Evolutionary conservation across 192 early-diverging fungal species (phyloP), one percentile per base, ranked within the genome.

Genomic region (Lunasporangiospora selenospora): DNA sequence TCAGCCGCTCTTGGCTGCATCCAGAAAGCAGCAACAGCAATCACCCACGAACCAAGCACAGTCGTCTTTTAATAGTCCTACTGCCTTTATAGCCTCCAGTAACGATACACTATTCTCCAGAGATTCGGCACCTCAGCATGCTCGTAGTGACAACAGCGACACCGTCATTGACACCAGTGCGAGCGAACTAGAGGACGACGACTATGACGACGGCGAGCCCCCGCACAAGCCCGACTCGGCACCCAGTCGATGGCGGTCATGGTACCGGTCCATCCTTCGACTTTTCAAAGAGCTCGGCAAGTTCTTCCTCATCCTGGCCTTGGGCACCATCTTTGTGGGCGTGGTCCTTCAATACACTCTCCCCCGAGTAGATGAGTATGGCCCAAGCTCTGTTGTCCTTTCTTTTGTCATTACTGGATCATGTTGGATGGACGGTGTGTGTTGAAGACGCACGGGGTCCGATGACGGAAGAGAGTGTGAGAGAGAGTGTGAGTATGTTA

Each of bases 251-350:
- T 63, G 69, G 69, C 57, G 15, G 18, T 33, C 47, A 18, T 63
- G 69, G 69, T 61, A 58, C 31, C 54, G 55, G 23, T 46, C 60
- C 0, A 13, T 73, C n/a, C 16, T 63, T 27, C 42, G 58, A 37
- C 58, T 73, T 37, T 73, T 73, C 49, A 59, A 56, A n/a, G 69
- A 61, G 44, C 55, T 73, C 33, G 69, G 69, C 45, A 63, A 73
- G 42, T 73, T 73, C 48, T 73, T 73, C 29, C 26, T 73, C 42
- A 73, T 73, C 55, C 54, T 73, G 16, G 69, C 49, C 11, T 15
- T 73, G 9, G 69, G 69, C 31, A 73, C 69, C 23, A 31, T 63
- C 10, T n/a, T 73, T 30, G 42, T 73, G 3, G 15, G 62, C 26
- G 13, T 73, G 1, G 69, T 73, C 7, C 36, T 73, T 30, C 37